These are phyloP conservation scores for Cylindrodendrum hubeiense DNA, from an alignment of 2,329 filamentous ascomycete species.

Conservation along the genomic window DNA sequence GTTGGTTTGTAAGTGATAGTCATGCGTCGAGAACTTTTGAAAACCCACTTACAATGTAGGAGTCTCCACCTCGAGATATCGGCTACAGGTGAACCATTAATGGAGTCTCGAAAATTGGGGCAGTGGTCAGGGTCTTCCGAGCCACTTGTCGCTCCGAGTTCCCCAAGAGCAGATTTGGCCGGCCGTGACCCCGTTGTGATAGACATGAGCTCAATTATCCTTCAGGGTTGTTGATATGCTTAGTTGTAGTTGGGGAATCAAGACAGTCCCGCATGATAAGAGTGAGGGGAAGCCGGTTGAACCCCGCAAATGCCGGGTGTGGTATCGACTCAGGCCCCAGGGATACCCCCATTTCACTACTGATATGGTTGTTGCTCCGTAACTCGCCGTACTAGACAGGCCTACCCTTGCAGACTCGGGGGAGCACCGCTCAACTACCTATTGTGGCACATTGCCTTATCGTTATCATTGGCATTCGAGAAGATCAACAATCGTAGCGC, in stretches of 20 bases:
- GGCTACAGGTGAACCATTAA: neutral
- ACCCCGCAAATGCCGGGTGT: too few species aligned
- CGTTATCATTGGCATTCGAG: neutral
- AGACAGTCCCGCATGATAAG: too few species aligned
- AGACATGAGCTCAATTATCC: too few species aligned
- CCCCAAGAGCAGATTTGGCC: neutral
- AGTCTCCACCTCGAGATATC: neutral
- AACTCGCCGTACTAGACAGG: neutral
- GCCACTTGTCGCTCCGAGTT: neutral
- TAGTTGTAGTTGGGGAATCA: too few species aligned
- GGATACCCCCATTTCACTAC: too few species aligned
- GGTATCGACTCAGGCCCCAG: too few species aligned
- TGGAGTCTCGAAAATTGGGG: neutral
- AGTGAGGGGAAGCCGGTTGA: too few species aligned
- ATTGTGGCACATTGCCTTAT: neutral
- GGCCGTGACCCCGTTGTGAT: too few species aligned
- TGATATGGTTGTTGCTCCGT: neutral
- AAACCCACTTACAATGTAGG: neutral
- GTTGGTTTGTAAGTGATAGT: neutral
- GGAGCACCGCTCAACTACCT: neutral
- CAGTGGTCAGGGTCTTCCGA: neutral
- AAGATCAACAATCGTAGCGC: too few species aligned
- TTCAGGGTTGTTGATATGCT: too few species aligned
- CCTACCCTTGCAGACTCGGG: neutral
- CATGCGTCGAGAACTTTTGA: neutral